Evolutionary conservation across 23 red algal species (phyloP).

Genomic region (Cyanidiococcus yangmingshanensis): DNA sequence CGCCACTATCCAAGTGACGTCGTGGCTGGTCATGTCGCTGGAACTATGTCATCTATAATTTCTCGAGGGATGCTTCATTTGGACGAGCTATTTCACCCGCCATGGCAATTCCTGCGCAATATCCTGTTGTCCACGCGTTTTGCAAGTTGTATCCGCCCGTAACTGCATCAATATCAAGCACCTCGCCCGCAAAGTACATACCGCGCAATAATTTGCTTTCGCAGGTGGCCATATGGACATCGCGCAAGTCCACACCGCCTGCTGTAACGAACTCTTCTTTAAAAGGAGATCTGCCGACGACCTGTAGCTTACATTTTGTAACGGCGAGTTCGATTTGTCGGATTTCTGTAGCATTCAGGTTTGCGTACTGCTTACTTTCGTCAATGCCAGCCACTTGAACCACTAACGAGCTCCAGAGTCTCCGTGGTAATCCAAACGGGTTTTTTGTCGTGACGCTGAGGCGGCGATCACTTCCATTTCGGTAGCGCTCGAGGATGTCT

Average conservation of each 20-base stretch:
- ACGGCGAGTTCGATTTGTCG: constrained; percentile 28
- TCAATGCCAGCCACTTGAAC: not conserved
- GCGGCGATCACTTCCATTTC: not conserved
- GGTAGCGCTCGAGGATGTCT: constrained; percentile 21
- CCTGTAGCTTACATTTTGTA: constrained; percentile 24
- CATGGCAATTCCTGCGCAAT: constrained; percentile 42
- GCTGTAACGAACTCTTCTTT: constrained; percentile 98
- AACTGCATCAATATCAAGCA: constrained; percentile 65
- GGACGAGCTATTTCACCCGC: not conserved
- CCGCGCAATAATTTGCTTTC: constrained; percentile 44
- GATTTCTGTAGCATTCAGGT: constrained; percentile 34
- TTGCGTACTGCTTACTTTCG: constrained; percentile 31
- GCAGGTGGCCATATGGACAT: constrained; percentile 47
- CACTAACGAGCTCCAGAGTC: constrained; percentile 55
- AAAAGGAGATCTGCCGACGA: constrained; percentile 52
- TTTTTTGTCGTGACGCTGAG: not conserved
- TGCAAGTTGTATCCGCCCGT: constrained; percentile 91
- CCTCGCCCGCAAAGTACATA: constrained; percentile 83
- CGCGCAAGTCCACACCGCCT: constrained; percentile 52
- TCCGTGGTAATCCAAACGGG: constrained; percentile 21
- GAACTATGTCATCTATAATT: not conserved
- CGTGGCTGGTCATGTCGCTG: not conserved
- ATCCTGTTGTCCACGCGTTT: constrained; percentile 84
- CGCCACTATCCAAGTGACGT: constrained; percentile 16
- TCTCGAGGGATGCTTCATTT: not conserved